These are phyloP conservation scores for Metschnikowia picachoensis DNA, from an alignment of 805 yeast species.

Conservation along the genomic window DNA sequence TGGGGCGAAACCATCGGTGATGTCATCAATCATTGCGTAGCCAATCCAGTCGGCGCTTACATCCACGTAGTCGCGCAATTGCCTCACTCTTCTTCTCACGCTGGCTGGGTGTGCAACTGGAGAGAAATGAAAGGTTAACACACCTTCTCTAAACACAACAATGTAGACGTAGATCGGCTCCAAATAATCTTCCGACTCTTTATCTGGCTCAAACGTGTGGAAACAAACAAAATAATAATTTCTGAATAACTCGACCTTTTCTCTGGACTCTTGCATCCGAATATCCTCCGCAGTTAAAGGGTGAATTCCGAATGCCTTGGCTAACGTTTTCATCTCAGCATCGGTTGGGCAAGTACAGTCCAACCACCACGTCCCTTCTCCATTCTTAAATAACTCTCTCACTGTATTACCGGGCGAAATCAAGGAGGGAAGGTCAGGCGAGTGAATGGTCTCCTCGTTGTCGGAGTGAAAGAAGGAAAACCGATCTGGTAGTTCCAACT, in stretches of 20 bases:
- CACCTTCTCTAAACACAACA: conserved; percentile 58
- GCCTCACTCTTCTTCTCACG: conserved; percentile 79
- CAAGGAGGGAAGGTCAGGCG: conserved; percentile 79
- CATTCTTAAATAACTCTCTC: conserved; percentile 63
- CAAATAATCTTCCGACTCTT: conserved; percentile 74
- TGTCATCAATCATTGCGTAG: conserved; percentile 78
- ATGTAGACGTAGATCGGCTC: conserved; percentile 71
- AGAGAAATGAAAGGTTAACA: conserved; percentile 56
- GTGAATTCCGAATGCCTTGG: conserved; percentile 95
- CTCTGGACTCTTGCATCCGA: conserved; percentile 93
- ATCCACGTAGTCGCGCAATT: conserved; percentile 70
- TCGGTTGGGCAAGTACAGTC: conserved; percentile 95
- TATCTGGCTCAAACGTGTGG: conserved; percentile 90
- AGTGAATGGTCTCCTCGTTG: conserved; percentile 82
- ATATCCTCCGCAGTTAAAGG: conserved; percentile 98
- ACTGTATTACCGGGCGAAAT: conserved; percentile 62
- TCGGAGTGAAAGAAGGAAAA: conserved; percentile 81
- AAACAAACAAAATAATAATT: conserved; percentile 93
- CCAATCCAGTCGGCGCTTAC: conserved; percentile 81
- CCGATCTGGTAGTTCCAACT: conserved; percentile 56
- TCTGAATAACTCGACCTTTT: conserved; percentile 89
- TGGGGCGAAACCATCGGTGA: conserved; percentile 81
- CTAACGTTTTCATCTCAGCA: conserved; percentile 84
- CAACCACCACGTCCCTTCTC: conserved; percentile 90
- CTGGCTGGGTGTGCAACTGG: conserved; percentile 60